Percentiles rank a stretch among this genome's conserved stretches.
Evolutionary conservation across 768 basidiomycete species (phyloP).

Genomic region (Mycena filopes): DNA sequence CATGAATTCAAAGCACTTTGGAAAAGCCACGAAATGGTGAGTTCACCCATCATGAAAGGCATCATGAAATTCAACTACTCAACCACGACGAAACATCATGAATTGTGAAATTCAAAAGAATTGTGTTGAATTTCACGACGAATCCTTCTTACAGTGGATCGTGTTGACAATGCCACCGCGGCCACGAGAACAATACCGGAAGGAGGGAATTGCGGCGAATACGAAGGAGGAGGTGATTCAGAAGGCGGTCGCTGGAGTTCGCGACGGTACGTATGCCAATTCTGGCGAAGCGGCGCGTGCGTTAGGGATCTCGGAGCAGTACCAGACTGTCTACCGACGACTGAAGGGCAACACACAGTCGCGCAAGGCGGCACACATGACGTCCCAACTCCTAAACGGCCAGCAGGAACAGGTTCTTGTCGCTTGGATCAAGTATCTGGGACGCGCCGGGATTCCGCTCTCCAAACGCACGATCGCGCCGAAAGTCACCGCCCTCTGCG

Average conservation of each 20-base stretch:
- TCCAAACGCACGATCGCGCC: slow-evolving; percentile 18
- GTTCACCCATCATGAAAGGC: too few relatives aligned
- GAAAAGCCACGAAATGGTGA: too few relatives aligned
- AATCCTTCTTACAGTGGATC: too few relatives aligned
- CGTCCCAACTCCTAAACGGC: slow-evolving; percentile 3
- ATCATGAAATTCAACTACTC: too few relatives aligned
- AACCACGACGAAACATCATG: too few relatives aligned
- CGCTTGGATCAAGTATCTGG: slow-evolving; percentile 24
- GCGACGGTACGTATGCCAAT: not conserved
- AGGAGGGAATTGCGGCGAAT: not conserved
- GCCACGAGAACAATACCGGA: slow-evolving; percentile 9
- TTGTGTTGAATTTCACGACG: too few relatives aligned
- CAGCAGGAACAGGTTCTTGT: slow-evolving; percentile 7
- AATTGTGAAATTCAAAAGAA: too few relatives aligned
- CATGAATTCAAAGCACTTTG: too few relatives aligned
- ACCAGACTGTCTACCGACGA: slow-evolving; percentile 13
- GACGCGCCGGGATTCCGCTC: slow-evolving; percentile 6
- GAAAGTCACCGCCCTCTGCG: slow-evolving; percentile 19
- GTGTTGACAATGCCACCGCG: not conserved
- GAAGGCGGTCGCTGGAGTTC: not conserved
- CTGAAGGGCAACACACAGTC: slow-evolving; percentile 11
- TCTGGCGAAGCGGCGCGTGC: not conserved
- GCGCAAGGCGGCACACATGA: slow-evolving; percentile 5
- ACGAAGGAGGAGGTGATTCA: slow-evolving; percentile 6
- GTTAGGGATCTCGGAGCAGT: not conserved